A percentile compares a stretch with the other conserved stretches of the same genome.
phyloP scores from a whole-genome alignment of 345 rosid genomes.

The Eutrema japonicum region DNA sequence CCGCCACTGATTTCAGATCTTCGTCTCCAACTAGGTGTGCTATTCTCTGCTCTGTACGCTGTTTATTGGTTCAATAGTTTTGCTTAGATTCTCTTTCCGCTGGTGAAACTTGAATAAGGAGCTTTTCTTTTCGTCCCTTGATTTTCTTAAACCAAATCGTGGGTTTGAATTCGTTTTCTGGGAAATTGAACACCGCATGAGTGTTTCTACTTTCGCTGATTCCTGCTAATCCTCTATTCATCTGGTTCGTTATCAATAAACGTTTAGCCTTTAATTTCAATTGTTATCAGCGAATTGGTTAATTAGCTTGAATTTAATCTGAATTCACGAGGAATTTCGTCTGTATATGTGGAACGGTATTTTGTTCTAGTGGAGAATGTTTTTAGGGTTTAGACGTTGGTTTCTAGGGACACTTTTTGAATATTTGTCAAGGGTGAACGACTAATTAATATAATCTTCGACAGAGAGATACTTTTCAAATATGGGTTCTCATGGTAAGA shows the following conservation, averaged over 20 bases:
- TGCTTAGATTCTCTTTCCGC: neutral
- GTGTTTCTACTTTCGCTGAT: neutral
- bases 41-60: neutral
- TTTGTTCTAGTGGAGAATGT: slow-evolving; percentile 2
- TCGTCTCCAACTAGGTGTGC: slow-evolving; percentile 1
- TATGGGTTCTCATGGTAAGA: slow-evolving; percentile 39
- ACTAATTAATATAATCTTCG: slow-evolving; percentile 1
- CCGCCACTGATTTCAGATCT: slow-evolving; percentile 6
- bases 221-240: slow-evolving; percentile 5
- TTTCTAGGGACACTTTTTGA: slow-evolving; percentile 3
- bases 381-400: slow-evolving; percentile 18
- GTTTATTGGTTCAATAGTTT: neutral
- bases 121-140: neutral
- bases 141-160: neutral
- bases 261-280: neutral
- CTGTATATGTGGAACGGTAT: slow-evolving; percentile 3
- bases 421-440: neutral
- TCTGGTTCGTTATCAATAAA: neutral
- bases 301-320: neutral
- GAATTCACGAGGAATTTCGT: slow-evolving; percentile 1
- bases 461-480: slow-evolving; percentile 8
- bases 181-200: neutral
- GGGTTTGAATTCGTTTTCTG: neutral
- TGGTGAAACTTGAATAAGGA: neutral
- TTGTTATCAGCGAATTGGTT: slow-evolving; percentile 5